phyloP scores from a whole-genome alignment of 495 filamentous ascomycete genomes.

The Podospora pseudocomata region DNA sequence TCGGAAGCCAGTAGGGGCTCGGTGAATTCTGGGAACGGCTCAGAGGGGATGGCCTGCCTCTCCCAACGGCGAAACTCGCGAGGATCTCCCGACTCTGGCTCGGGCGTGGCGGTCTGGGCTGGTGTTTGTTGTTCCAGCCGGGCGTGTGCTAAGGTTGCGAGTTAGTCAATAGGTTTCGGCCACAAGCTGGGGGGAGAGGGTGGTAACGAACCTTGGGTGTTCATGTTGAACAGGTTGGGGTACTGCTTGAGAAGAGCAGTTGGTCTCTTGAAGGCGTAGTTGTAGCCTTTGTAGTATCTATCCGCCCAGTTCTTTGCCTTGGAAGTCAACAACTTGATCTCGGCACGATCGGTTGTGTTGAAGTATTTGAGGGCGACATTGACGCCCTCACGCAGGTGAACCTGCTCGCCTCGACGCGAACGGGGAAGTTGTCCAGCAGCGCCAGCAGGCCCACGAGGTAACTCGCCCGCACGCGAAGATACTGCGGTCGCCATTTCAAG shows the following conservation, averaged over 20 bases:
- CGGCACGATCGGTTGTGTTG: conserved; percentile 20
- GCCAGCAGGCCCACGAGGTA: conserved; percentile 10
- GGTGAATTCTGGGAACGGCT: conserved; percentile 24
- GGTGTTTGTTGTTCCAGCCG: conserved; percentile 17
- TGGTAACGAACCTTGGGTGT: conserved; percentile 14
- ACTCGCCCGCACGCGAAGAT: neutral
- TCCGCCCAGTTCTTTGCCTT: conserved; percentile 24
- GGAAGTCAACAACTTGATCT: conserved; percentile 19
- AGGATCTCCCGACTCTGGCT: conserved; percentile 19
- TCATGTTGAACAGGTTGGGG: conserved; percentile 29
- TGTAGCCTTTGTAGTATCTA: conserved; percentile 24
- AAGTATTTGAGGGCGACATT: conserved; percentile 30
- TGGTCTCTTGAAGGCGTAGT: conserved; percentile 18
- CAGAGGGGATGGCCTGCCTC: conserved; percentile 19
- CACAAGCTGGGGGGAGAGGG: neutral
- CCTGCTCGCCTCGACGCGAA: conserved; percentile 15
- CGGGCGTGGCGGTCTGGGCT: conserved; percentile 5
- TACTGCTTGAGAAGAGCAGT: conserved; percentile 20
- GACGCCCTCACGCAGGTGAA: conserved; percentile 21
- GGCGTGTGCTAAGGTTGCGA: conserved; percentile 9
- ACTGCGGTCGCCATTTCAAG: neutral
- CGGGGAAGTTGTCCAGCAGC: conserved; percentile 9
- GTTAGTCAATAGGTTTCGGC: neutral
- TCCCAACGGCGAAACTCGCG: conserved; percentile 16
- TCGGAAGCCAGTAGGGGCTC: conserved; percentile 29